Evolutionary conservation across 177 flowering plant species (phyloP), one percentile per base, ranked within the genome.

Genomic region (Vitis hybrid): DNA sequence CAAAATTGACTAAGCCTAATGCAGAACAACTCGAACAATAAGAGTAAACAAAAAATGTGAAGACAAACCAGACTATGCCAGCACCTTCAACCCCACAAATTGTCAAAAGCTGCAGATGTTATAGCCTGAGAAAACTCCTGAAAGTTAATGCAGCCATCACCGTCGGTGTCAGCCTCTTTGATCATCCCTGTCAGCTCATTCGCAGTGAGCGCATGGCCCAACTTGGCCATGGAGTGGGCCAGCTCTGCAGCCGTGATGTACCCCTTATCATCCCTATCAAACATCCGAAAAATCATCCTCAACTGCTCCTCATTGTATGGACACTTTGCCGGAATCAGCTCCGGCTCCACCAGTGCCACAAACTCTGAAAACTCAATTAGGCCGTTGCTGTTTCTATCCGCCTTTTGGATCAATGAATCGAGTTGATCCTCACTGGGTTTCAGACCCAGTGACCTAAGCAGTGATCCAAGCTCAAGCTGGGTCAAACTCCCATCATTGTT

Each of bases 401-500:
- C 92, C 76, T 86, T 92, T 21, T 84, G 87, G 56, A 91, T 86
- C 49, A 94, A 77, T 3, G 84, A 66, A 0, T 94, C 93, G 10
- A 94, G 83, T 71, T 94, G 97, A 1, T 89, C 96, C 0, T 83
- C 52, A 71, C 94, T 90, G 1, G 94, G 94, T 65, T 89, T 88
- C 32, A 94, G 79, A 3, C 97, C 98, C 0, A 94, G 83, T 0
- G 98, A 86, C 12, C 98, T 83, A 15, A 94, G 78, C 3, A 94
- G 90, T 8, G 97, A 86, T 1, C 90, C 97, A 9, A 94, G 87
- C 82, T 94, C 98, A 2, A 92, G 85, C 78, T 94, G 94, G 6
- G 97, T 94, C 9, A 94, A 77, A 81, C 97, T 92, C 0, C 98
- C 98, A 72, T 94, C 98, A 62, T 90, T 85, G 87, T 94, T 88